Evolutionary conservation across 164 flowering plant species (phyloP).

Genomic region (Platanus orientalis): DNA sequence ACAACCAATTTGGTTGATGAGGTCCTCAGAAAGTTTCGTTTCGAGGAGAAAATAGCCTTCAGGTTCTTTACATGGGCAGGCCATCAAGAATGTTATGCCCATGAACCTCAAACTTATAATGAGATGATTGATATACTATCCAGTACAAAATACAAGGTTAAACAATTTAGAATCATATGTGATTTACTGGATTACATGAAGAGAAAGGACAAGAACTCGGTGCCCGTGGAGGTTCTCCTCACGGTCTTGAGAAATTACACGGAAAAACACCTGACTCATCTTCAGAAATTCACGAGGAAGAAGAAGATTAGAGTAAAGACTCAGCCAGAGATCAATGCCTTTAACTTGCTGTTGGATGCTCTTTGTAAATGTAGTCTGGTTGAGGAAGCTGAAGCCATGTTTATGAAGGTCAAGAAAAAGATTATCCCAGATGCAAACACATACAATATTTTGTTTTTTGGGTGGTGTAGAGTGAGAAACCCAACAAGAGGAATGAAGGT

Average conservation of each 20-base stretch:
- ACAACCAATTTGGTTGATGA: constrained; percentile 53
- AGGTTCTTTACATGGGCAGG: constrained; percentile 90
- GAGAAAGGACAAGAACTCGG: constrained; percentile 51
- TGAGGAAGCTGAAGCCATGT: constrained; percentile 70
- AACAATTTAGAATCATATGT: constrained; percentile 77
- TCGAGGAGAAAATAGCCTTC: constrained; percentile 77
- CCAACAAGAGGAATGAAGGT: constrained; percentile 62
- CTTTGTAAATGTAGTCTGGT: constrained; percentile 83
- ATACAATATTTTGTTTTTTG: constrained; percentile 75
- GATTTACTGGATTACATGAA: constrained; percentile 92
- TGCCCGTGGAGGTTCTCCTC: constrained; percentile 71
- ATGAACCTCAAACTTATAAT: constrained; percentile 55
- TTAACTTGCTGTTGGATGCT: constrained; percentile 80
- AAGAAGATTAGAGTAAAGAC: constrained; percentile 74
- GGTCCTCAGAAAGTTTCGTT: constrained; percentile 52
- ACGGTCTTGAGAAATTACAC: constrained; percentile 60
- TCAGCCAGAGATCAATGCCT: constrained; percentile 80
- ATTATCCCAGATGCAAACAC: constrained; percentile 64
- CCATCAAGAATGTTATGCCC: constrained; percentile 54
- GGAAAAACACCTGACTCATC: constrained; percentile 59
- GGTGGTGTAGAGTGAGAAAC: constrained; percentile 89
- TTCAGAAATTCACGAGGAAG: constrained; percentile 73
- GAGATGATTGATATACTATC: constrained; percentile 83
- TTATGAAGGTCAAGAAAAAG: constrained; percentile 49
- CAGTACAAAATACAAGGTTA: constrained; percentile 66